Evolutionary conservation across 129 eudicot species (phyloP).

Genomic region (Pseudognaphalium luteoalbum): DNA sequence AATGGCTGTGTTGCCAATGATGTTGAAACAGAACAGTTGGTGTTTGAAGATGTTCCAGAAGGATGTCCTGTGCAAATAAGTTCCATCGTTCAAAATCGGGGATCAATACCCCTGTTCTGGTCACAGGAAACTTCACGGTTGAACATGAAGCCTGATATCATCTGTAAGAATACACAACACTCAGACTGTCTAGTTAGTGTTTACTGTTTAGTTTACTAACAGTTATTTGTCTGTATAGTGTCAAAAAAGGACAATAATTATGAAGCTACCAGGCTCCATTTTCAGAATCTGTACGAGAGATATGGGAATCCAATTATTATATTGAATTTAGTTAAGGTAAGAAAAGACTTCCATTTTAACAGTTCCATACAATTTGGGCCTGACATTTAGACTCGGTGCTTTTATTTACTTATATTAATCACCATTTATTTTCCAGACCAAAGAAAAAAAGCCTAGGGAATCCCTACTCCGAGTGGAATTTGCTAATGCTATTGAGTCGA

Average conservation of each 20-base stretch:
- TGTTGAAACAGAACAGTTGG: constrained; percentile 97
- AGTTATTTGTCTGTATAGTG: constrained; percentile 45
- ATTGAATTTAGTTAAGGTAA: constrained; percentile 86
- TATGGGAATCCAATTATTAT: constrained; percentile 95
- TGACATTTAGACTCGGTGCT: constrained; percentile 2
- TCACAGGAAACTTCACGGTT: constrained; percentile 94
- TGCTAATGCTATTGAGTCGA: constrained; percentile 72
- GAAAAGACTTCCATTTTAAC: neutral
- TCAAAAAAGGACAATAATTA: constrained; percentile 67
- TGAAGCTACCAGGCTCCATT: constrained; percentile 88
- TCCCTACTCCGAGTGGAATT: constrained; percentile 82
- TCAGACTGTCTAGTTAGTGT: constrained; percentile 12
- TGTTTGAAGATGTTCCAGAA: constrained; percentile 74
- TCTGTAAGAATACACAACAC: constrained; percentile 49
- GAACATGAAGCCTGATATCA: constrained; percentile 81
- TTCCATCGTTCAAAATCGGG: constrained; percentile 92
- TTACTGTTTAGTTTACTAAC: constrained; percentile 12
- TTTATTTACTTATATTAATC: neutral
- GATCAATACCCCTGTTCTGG: constrained; percentile 98
- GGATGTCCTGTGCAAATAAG: constrained; percentile 58
- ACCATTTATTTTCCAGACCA: constrained; percentile 49
- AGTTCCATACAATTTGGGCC: constrained; percentile 9
- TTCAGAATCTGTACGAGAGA: constrained; percentile 77
- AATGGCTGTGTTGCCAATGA: constrained; percentile 97
- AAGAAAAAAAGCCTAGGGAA: constrained; percentile 90